These are phyloP conservation scores for Beauveria brongniartii DNA, from an alignment of 2,329 filamentous ascomycete genomes.

Conservation along the genomic window DNA sequence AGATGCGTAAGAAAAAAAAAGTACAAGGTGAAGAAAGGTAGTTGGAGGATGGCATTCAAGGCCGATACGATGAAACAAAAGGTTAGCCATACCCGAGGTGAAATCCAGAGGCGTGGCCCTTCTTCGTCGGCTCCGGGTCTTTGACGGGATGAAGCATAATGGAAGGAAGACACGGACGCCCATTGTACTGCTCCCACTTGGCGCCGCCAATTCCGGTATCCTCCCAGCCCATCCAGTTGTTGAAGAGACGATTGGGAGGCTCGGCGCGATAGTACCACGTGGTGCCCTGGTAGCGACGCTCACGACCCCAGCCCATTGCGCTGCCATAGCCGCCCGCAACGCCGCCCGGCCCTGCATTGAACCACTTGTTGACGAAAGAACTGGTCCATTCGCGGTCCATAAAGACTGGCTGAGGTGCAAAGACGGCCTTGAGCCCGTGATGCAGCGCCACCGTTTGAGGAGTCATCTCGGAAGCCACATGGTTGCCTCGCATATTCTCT, in stretches of 20 bases:
- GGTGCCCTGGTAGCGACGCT: slow-evolving; percentile 47
- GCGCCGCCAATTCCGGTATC: slow-evolving; percentile 46
- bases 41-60: too few species aligned
- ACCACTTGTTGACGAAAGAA: slow-evolving; percentile 46
- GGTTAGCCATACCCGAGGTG: slow-evolving; percentile 29
- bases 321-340: slow-evolving; percentile 46
- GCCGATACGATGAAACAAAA: neutral
- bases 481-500: slow-evolving; percentile 64
- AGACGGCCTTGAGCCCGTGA: slow-evolving; percentile 72
- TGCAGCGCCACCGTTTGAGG: slow-evolving; percentile 64
- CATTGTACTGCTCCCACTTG: slow-evolving; percentile 48
- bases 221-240: slow-evolving; percentile 55
- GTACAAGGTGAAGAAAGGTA: too few species aligned
- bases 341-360: slow-evolving; percentile 50
- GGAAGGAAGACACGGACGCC: slow-evolving; percentile 49
- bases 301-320: slow-evolving; percentile 51
- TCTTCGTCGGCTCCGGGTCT: slow-evolving; percentile 43
- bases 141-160: slow-evolving; percentile 55
- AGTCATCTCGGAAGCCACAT: slow-evolving; percentile 76
- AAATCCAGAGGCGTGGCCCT: slow-evolving; percentile 32
- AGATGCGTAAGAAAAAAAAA: neutral
- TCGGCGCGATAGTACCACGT: slow-evolving; percentile 55
- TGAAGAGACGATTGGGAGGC: slow-evolving; percentile 50
- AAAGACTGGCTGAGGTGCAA: slow-evolving; percentile 70
- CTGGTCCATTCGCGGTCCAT: slow-evolving; percentile 66